Percentiles rank a stretch among this genome's conserved stretches.
phyloP scores from a whole-genome alignment of 164 flowering plant genomes.

The Cinnamomum chago region DNA sequence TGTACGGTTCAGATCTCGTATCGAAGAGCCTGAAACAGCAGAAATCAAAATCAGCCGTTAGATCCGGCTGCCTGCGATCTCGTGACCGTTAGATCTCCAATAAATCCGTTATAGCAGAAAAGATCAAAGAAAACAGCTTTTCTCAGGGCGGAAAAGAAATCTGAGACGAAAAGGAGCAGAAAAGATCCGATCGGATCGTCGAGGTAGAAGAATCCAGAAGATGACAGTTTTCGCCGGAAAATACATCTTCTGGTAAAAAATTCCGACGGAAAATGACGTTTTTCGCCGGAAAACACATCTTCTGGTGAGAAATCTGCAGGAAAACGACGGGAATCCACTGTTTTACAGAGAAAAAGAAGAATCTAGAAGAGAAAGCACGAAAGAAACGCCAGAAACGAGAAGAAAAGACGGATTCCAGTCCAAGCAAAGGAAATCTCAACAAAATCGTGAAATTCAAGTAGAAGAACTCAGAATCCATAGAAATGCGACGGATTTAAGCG shows the following conservation, averaged over 20 bases:
- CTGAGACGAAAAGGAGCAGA: background rate
- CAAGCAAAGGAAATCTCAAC: background rate
- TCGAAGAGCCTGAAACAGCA: slow-evolving; percentile 1
- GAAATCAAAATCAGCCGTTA: slow-evolving; percentile 15
- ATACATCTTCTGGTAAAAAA: background rate
- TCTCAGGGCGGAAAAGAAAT: background rate
- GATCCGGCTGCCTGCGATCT: slow-evolving; percentile 8
- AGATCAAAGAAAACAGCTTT: background rate
- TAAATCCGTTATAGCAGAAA: background rate
- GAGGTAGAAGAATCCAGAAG: background rate
- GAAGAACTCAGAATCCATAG: background rate
- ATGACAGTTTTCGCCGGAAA: background rate
- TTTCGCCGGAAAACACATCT: background rate
- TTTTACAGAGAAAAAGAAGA: background rate
- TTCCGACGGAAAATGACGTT: slow-evolving; percentile 1
- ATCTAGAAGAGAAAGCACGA: background rate
- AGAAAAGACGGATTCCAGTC: background rate
- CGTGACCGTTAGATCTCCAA: slow-evolving; percentile 19
- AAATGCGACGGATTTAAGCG: background rate
- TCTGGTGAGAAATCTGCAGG: background rate
- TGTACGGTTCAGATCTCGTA: slow-evolving; percentile 3
- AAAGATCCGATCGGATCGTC: too few relatives aligned
- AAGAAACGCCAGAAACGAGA: background rate
- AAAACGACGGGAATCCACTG: background rate
- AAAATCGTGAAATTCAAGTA: background rate